Conservation (phyloP, 2,329 filamentous ascomycete species). For the Fusarium algeriense region DNA sequence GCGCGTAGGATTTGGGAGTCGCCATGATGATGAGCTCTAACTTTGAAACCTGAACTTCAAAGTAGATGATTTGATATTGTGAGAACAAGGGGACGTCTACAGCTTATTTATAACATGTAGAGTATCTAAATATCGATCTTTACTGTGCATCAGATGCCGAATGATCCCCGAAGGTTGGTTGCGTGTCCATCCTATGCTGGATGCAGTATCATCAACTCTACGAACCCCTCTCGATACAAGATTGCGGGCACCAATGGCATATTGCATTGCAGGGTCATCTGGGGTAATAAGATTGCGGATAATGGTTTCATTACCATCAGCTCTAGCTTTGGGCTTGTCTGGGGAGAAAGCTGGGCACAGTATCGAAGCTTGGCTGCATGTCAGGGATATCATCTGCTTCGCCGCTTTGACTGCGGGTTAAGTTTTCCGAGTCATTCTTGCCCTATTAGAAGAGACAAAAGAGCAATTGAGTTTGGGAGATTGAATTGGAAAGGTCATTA, state of each 20-base stretch:
- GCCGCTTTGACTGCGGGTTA: slow-evolving; percentile 17
- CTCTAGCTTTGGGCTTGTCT: slow-evolving; percentile 5
- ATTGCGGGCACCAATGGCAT: slow-evolving; percentile 46
- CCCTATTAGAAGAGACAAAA: neutral
- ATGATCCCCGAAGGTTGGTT: slow-evolving; percentile 31
- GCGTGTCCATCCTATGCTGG: slow-evolving; percentile 27
- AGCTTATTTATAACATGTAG: slow-evolving; percentile 25
- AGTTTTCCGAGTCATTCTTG: slow-evolving; percentile 9
- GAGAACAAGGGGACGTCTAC: neutral
- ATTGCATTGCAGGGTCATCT: slow-evolving; percentile 31
- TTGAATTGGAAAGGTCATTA: neutral
- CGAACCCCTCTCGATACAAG: slow-evolving; percentile 33
- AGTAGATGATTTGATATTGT: neutral
- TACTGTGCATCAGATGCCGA: slow-evolving; percentile 37
- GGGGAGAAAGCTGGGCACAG: slow-evolving; percentile 14
- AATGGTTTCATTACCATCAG: slow-evolving; percentile 37
- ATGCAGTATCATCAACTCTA: slow-evolving; percentile 31
- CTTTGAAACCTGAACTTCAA: neutral
- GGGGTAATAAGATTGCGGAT: slow-evolving; percentile 24
- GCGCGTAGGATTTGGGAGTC: slow-evolving; percentile 34
- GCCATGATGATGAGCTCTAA: slow-evolving; percentile 34
- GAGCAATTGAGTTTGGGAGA: neutral
- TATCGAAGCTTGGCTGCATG: slow-evolving; percentile 32
- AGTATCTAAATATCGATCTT: neutral
- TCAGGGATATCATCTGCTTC: slow-evolving; percentile 32